phyloP scores from a whole-genome alignment of 768 basidiomycete genomes.

The Psilocybe azurescens region DNA sequence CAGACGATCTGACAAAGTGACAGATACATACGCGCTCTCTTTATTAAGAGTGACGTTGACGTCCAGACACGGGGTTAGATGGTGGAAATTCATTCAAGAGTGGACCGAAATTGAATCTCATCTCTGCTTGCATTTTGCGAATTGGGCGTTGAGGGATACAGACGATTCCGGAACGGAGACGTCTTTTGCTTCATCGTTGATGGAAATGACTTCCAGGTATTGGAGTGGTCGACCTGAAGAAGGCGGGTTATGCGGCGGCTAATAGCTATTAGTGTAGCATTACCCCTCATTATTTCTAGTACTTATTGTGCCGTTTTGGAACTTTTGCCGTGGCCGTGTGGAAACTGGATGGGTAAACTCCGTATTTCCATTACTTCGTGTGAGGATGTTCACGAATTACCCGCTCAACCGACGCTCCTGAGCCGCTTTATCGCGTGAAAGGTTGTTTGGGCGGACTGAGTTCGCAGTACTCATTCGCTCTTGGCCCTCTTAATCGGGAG shows the following conservation, averaged over 20 bases:
- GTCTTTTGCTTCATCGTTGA: too few species aligned
- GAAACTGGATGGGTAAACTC: background rate
- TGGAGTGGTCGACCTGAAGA: background rate
- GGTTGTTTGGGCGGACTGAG: too few species aligned
- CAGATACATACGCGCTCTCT: background rate
- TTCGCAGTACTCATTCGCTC: too few species aligned
- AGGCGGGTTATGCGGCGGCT: background rate
- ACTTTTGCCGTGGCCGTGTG: background rate
- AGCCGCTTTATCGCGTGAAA: conserved; percentile 3
- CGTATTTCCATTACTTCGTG: background rate
- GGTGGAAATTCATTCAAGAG: background rate
- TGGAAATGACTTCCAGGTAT: too few species aligned
- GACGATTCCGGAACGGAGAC: too few species aligned
- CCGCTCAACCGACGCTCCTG: background rate
- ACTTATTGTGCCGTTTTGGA: background rate
- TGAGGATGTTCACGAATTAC: background rate
- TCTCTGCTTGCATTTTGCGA: background rate
- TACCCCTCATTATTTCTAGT: background rate
- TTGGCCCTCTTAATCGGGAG: too few species aligned
- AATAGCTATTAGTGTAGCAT: too few species aligned
- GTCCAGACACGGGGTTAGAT: background rate
- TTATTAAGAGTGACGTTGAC: background rate
- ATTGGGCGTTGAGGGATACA: background rate
- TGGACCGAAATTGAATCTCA: background rate
- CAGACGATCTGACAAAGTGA: background rate